Evolutionary conservation across 164 flowering plant species (phyloP).

Genomic region (Magnolia sinica): DNA sequence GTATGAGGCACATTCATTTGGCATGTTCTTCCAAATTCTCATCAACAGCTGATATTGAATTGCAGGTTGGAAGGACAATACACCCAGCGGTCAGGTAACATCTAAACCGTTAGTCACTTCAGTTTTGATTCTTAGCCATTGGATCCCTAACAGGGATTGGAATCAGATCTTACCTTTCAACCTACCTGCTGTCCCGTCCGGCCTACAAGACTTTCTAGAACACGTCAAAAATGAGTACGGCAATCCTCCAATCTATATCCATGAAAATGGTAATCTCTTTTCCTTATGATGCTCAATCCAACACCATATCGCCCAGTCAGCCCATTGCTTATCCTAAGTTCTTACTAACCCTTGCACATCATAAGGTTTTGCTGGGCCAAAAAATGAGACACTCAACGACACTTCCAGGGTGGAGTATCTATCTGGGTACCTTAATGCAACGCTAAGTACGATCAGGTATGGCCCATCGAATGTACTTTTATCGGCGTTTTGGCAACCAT

Average conservation of each 20-base stretch:
- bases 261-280: conserved; percentile 26
- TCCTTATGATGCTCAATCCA: too few relatives aligned
- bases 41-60: background rate
- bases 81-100: conserved; percentile 11
- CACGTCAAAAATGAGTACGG: conserved; percentile 23
- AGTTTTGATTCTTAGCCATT: too few relatives aligned
- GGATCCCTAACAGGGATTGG: background rate
- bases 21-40: too few relatives aligned
- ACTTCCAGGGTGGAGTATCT: conserved; percentile 22
- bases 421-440: conserved; percentile 15
- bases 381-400: conserved; percentile 28
- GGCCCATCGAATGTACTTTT: background rate
- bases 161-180: conserved; percentile 4
- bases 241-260: conserved; percentile 30
- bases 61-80: conserved; percentile 17
- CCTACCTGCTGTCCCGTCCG: conserved; percentile 11
- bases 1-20: too few relatives aligned
- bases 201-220: conserved; percentile 15
- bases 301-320: too few relatives aligned
- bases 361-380: conserved; percentile 4
- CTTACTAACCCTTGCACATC: too few relatives aligned
- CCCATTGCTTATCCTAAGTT: too few relatives aligned
- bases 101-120: too few relatives aligned
- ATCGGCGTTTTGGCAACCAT: too few relatives aligned
- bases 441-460: conserved; percentile 35